Conservation (phyloP, 495 filamentous ascomycete genomes). For the Neurospora intermedia region DNA sequence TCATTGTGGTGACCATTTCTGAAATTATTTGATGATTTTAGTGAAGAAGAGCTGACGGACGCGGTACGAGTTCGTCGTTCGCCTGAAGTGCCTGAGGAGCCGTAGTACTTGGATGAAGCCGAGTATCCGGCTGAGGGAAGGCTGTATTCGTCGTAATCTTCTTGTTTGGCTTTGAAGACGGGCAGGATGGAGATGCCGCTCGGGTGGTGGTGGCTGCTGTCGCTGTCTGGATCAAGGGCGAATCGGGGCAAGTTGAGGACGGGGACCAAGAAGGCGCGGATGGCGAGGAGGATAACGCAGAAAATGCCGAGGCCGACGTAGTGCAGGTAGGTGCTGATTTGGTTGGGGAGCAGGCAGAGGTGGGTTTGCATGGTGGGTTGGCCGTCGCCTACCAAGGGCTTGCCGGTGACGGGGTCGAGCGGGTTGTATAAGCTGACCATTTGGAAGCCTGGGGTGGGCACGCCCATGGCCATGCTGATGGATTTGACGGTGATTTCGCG, state of each 20-base stretch:
- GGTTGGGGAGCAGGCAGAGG: slow-evolving; percentile 84
- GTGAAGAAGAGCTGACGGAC: slow-evolving; percentile 1
- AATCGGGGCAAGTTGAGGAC: slow-evolving; percentile 33
- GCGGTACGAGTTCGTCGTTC: slow-evolving; percentile 15
- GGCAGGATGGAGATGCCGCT: slow-evolving; percentile 19
- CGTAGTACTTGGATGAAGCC: slow-evolving; percentile 10
- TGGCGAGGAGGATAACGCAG: slow-evolving; percentile 47
- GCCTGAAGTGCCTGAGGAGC: slow-evolving; percentile 1
- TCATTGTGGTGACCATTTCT: neutral
- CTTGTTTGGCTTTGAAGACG: slow-evolving; percentile 36
- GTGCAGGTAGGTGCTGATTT: slow-evolving; percentile 67
- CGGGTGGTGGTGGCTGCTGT: neutral
- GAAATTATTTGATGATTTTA: neutral
- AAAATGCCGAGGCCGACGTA: slow-evolving; percentile 56
- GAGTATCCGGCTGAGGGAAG: slow-evolving; percentile 16
- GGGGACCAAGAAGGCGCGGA: slow-evolving; percentile 49
- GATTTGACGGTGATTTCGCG: slow-evolving; percentile 92
- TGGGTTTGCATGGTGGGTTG: slow-evolving; percentile 67
- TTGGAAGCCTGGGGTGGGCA: slow-evolving; percentile 76
- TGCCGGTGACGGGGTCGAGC: slow-evolving; percentile 48
- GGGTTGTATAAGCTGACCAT: slow-evolving; percentile 90
- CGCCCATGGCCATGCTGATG: slow-evolving; percentile 94
- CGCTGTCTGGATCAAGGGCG: slow-evolving; percentile 27
- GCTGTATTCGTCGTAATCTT: slow-evolving; percentile 30
- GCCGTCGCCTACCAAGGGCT: slow-evolving; percentile 34